These are phyloP conservation scores for Salisapilia sapeloensis DNA, from an alignment of 352 stramenopile species.

Conservation along the genomic window DNA sequence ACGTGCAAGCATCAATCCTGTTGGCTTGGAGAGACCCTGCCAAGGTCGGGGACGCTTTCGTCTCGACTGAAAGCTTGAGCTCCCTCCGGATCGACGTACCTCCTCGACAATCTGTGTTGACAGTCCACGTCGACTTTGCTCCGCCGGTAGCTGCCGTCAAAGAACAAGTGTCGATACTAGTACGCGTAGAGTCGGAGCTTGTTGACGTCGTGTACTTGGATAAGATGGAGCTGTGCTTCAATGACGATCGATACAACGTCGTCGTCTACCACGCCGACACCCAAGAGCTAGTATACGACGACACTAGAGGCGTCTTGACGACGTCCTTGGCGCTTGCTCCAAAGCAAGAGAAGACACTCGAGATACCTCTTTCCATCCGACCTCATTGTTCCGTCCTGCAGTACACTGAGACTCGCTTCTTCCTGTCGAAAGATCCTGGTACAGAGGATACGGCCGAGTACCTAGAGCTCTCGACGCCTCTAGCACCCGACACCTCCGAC, in stretches of 20 bases:
- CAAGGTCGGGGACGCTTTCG: slow-evolving; percentile 19
- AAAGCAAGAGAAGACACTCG: slow-evolving; percentile 14
- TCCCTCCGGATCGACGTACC: too few relatives aligned
- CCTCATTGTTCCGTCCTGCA: slow-evolving; percentile 30
- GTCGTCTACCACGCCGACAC: slow-evolving; percentile 22
- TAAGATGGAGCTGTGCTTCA: slow-evolving; percentile 59
- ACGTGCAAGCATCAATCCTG: slow-evolving; percentile 40
- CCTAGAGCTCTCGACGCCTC: slow-evolving; percentile 4
- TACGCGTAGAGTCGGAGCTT: slow-evolving; percentile 39
- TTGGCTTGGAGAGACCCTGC: slow-evolving; percentile 36
- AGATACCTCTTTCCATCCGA: slow-evolving; percentile 29
- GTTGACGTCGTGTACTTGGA: slow-evolving; percentile 26
- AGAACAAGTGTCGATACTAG: slow-evolving; percentile 29
- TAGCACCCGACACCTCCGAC: too few relatives aligned
- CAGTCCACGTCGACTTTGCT: slow-evolving; percentile 42
- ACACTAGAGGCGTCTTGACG: slow-evolving; percentile 17
- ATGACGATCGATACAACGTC: slow-evolving; percentile 54
- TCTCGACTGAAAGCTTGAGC: slow-evolving; percentile 18
- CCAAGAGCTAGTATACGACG: slow-evolving; percentile 2
- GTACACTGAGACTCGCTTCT: slow-evolving; percentile 50
- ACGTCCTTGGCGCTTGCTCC: slow-evolving; percentile 29
- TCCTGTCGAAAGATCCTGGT: slow-evolving; percentile 9
- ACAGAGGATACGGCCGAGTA: slow-evolving; percentile 3
- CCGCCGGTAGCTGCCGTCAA: slow-evolving; percentile 45
- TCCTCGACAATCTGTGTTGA: too few relatives aligned